These are phyloP conservation scores for Raffaelea deltoideospora DNA, from an alignment of 2,329 filamentous ascomycete species.

Conservation along the genomic window DNA sequence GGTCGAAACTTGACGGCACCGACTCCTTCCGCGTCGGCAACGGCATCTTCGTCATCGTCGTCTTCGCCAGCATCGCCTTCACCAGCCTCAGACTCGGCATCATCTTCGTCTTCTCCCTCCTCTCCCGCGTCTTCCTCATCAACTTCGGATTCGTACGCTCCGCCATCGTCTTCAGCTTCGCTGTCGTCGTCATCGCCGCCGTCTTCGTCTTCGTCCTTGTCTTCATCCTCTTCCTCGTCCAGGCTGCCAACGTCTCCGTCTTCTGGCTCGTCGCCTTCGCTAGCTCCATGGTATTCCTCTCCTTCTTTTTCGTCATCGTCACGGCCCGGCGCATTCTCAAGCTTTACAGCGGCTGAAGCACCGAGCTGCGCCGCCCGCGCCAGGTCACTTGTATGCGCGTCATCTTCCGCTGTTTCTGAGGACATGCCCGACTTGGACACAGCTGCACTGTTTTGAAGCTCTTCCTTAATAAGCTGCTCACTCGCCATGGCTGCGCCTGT, in stretches of 20 bases:
- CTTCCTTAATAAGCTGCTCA: slow-evolving; percentile 39
- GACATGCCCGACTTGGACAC: slow-evolving; percentile 34
- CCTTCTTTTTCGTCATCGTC: slow-evolving; percentile 25
- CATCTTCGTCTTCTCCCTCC: slow-evolving; percentile 14
- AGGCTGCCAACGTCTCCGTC: slow-evolving; percentile 16
- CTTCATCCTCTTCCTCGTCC: slow-evolving; percentile 15
- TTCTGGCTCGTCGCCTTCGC: slow-evolving; percentile 17
- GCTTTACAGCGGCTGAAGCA: slow-evolving; percentile 10
- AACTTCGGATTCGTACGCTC: slow-evolving; percentile 12
- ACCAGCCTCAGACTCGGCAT: slow-evolving; percentile 17
- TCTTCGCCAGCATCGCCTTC: slow-evolving; percentile 11
- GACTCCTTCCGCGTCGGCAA: slow-evolving; percentile 36
- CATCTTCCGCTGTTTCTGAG: no score
- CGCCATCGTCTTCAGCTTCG: slow-evolving; percentile 13
- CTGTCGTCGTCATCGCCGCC: slow-evolving; percentile 10
- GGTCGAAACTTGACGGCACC: slow-evolving; percentile 42
- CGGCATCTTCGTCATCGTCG: slow-evolving; percentile 20
- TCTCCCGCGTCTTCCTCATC: slow-evolving; percentile 18
- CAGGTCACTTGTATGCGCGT: no score
- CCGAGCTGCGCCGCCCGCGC: slow-evolving; percentile 13
- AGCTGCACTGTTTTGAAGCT: slow-evolving; percentile 39
- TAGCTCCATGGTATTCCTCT: slow-evolving; percentile 16
- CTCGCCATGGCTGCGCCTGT: slow-evolving; percentile 24
- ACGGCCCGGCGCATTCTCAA: slow-evolving; percentile 25
- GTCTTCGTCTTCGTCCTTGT: slow-evolving; percentile 16